Evolutionary conservation across 108 stramenopile species (phyloP), one percentile per base, ranked within the genome.

Genomic region (Nitzschia sp.): DNA sequence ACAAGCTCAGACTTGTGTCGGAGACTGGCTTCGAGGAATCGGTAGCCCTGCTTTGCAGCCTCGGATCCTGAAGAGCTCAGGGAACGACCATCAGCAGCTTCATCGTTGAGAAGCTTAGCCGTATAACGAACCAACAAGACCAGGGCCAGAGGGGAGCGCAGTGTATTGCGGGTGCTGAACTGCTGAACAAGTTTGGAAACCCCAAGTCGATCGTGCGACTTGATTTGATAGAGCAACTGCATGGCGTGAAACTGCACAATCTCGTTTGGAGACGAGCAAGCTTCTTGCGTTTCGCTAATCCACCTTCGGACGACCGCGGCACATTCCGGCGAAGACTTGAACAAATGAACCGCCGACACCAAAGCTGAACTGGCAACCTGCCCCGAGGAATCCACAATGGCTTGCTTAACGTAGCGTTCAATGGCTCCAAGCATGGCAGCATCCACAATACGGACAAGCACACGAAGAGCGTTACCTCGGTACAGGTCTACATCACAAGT

Each of bases 231-330:
- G 19, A 99, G 88, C n/a, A 99, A 89, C 63, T 97, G 91, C 76
- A 99, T 94, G 27, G 98, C 99, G 67, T 99, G 99, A 81, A 95
- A 98, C 72, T 94, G 98, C 1, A 99, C 98, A 98, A 99, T 99
- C 71, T 98, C 97, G 74, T 95, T 84, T 1, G 90, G 80, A 46
- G 92, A 94, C 53, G 75, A 75, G 21, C 97, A 90, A 5, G 97
- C 97, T 70, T 98, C 97, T 64, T 92, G 90, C 8, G 96, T 92
- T 72, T 99, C 97, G 49, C 84, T 83, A 59, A 98, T 93, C 98
- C 98, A 98, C 47, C 96, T 76, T 57, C 84, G 84, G 45, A 95
- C 92, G 58, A 95, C 88, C 51, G 85, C 82, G 34, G 88, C 92
- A 63, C 84, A 85, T 64, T 95, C 95, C 29, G 85, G 84, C 61